phyloP scores from a whole-genome alignment of 2,329 filamentous ascomycete genomes.

The Beauveria varroae region DNA sequence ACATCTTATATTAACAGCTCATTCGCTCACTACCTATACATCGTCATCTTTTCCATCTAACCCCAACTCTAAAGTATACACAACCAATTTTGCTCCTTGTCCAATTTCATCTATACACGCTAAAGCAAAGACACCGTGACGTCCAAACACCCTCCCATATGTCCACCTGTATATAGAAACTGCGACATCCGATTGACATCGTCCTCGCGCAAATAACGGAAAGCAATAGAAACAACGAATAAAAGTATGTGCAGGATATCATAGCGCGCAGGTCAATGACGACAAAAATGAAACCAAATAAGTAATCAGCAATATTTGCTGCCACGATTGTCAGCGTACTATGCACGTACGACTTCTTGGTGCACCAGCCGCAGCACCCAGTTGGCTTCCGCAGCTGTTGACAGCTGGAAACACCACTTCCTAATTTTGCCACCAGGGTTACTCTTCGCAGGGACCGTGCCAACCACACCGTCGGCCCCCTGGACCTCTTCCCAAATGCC shows the following conservation, averaged over 20 bases:
- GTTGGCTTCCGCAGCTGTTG: slow-evolving; percentile 42
- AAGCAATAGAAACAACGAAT: not conserved
- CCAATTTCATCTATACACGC: not conserved
- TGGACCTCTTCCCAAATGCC: slow-evolving; percentile 78
- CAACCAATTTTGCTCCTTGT: not conserved
- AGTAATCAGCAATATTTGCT: not conserved
- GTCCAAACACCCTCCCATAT: not conserved
- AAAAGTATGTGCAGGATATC: not conserved
- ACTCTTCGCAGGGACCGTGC: slow-evolving; percentile 43
- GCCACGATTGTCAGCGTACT: not conserved
- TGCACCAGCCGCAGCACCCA: slow-evolving; percentile 52
- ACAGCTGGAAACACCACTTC: slow-evolving; percentile 58
- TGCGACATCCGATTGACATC: not conserved
- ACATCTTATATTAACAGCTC: not conserved
- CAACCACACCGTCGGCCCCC: slow-evolving; percentile 50
- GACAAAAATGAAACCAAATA: not conserved
- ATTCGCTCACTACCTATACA: not conserved
- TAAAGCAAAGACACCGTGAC: not conserved
- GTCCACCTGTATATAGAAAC: not conserved
- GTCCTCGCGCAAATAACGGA: not conserved
- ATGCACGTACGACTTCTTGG: slow-evolving; percentile 43
- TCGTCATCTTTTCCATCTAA: not conserved
- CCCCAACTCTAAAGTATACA: not conserved
- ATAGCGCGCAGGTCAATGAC: not conserved
- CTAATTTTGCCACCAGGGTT: slow-evolving; percentile 47